Evolutionary conservation across 768 basidiomycete species (phyloP), one percentile per base, ranked within the genome.

Genomic region (Thelephora aurantiotincta): DNA sequence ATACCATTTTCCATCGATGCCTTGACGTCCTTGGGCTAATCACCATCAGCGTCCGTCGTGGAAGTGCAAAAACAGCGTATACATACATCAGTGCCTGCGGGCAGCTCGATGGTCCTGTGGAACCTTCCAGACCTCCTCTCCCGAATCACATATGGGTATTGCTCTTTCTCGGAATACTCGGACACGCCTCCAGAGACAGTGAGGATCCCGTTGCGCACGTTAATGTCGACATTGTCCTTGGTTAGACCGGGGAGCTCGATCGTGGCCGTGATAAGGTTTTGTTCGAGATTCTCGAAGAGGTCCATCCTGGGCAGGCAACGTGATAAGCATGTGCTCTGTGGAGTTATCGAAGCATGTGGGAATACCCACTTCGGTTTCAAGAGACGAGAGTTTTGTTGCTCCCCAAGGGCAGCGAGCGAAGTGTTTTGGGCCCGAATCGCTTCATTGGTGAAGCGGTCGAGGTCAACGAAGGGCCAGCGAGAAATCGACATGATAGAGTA

Each of bases 211-310:
- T 71, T 66, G 51, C 71, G 65, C 7, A 75, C 58, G 48, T 78
- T 74, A 48, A 80, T 69, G 44, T 60, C 57, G 48, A 78, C 63
- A 48, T 76, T 61, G 43, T 75, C 70, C 22, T 71, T 68, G 50
- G 64, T 63, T 41, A 77, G 35, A 12, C 75, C 77, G 1, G 78
- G 75, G 18, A 80, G 60, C 50, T 80, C 78, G 53, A 78, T 74
- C 11, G 65, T 57, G 30, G 75, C 77, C 1, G 70, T 73, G 46
- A 80, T 68, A 16, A 64, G 55, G 51, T 74, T 73, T 19, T 58
- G 59, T 18, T 71, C 65, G 2, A 53, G 33, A 46, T 74, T 61
- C 52, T 77, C 73, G 51, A 74, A 70, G 11, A 76, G 57, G 51
- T 77, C 73, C 68, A 77, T 71, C 50, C 76, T 75, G 18, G 41